phyloP scores from a whole-genome alignment of 1,284 basidiomycete species.

The Pyrrhoderma lamaoense region DNA sequence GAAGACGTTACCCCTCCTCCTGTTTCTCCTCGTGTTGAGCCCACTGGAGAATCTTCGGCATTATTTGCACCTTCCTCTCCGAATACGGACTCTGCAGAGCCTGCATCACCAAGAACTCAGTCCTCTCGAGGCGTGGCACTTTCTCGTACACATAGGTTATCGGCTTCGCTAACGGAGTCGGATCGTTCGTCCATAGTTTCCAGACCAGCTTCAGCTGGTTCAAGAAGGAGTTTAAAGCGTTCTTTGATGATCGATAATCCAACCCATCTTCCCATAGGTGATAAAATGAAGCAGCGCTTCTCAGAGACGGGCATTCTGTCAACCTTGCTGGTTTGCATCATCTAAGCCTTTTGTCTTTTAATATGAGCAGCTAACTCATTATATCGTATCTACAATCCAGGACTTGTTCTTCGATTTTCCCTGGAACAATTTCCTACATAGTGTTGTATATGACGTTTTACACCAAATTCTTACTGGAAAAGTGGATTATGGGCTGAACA shows the following conservation, averaged over 20 bases:
- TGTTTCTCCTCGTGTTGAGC: conserved; percentile 21
- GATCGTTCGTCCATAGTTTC: conserved; percentile 20
- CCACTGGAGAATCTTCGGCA: conserved; percentile 22
- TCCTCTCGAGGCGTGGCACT: conserved; percentile 23
- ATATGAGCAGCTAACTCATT: no score
- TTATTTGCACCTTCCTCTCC: conserved; percentile 19
- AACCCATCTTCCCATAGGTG: conserved; percentile 49
- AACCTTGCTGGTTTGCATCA: conserved; percentile 70
- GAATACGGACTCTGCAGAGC: conserved; percentile 1
- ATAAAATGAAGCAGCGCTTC: conserved; percentile 71
- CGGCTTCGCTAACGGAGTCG: conserved; percentile 12
- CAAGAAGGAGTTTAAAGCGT: conserved; percentile 36
- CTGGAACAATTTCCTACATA: conserved; percentile 98
- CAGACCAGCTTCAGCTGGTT: conserved; percentile 28
- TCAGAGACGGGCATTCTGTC: conserved; percentile 65
- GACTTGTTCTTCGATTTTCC: conserved; percentile 94
- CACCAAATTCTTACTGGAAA: conserved; percentile 93
- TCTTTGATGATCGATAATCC: conserved; percentile 19
- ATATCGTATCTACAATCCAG: no score
- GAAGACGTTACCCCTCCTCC: conserved; percentile 26
- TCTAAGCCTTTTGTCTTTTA: no score
- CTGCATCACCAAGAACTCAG: conserved; percentile 20
- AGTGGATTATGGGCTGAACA: conserved; percentile 69
- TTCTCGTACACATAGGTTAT: conserved; percentile 18
- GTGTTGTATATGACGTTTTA: conserved; percentile 92